phyloP scores from a whole-genome alignment of 1,139 yeast genomes.

The Candida mesenterica region DNA sequence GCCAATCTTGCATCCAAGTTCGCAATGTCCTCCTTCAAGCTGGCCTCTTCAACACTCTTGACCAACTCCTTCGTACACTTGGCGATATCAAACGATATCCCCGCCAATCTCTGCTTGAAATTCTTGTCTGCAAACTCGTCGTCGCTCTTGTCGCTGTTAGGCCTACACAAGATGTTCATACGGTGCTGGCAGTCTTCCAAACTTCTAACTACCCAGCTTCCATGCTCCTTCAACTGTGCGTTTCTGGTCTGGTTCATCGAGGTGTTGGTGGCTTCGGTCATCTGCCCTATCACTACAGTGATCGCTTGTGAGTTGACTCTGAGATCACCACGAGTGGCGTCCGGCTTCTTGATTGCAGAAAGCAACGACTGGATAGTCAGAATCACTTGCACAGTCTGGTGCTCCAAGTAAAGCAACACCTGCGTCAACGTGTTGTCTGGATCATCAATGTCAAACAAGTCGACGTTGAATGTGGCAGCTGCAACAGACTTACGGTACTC shows the following conservation, averaged over 20 bases:
- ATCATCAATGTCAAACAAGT: conserved; percentile 74
- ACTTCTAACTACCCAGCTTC: conserved; percentile 84
- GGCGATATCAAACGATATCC: conserved; percentile 93
- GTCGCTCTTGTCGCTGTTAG: conserved; percentile 49
- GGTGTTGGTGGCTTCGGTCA: conserved; percentile 87
- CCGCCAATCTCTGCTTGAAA: conserved; percentile 90
- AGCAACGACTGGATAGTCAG: conserved; percentile 83
- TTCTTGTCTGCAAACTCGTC: conserved; percentile 80
- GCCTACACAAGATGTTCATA: conserved; percentile 63
- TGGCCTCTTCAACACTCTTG: conserved; percentile 92
- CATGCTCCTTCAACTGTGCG: conserved; percentile 82
- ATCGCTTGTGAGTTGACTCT: conserved; percentile 73
- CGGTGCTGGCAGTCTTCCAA: conserved; percentile 83
- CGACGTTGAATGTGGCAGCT: conserved; percentile 62
- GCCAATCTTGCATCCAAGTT: conserved; percentile 47
- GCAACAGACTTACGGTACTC: conserved; percentile 52
- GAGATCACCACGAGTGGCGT: conserved; percentile 73
- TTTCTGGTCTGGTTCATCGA: conserved; percentile 89
- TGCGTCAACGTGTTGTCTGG: conserved; percentile 88
- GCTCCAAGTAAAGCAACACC: conserved; percentile 81
- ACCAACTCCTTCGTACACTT: conserved; percentile 94
- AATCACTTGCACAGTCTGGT: conserved; percentile 90
- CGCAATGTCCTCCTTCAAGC: conserved; percentile 74
- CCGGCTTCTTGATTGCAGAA: conserved; percentile 71
- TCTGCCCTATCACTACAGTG: conserved; percentile 72